These are phyloP conservation scores for Vitis vinifera DNA, from an alignment of 164 flowering plant species.

Conservation along the genomic window DNA sequence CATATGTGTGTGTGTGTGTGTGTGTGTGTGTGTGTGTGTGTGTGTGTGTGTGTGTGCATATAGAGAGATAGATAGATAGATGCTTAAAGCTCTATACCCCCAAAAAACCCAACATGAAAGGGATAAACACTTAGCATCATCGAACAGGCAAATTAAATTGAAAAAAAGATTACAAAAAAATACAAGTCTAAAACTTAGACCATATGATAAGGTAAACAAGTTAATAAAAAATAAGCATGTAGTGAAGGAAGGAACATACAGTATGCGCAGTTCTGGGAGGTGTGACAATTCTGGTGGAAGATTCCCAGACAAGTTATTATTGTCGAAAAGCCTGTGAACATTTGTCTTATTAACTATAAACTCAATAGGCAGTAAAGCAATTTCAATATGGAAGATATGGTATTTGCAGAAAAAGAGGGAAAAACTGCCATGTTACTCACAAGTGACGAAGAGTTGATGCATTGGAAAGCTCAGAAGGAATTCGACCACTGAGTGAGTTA, in stretches of 20 bases:
- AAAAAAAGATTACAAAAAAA: neutral
- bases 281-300: conserved; percentile 68
- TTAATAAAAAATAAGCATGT: neutral
- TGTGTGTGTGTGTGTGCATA: too few species aligned
- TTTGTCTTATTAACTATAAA: neutral
- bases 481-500: conserved; percentile 75
- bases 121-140: neutral
- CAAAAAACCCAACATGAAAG: neutral
- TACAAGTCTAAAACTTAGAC: neutral
- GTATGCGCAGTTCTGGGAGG: conserved; percentile 41
- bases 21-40: too few species aligned
- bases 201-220: neutral
- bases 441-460: conserved; percentile 63
- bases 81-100: neutral
- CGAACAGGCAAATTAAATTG: neutral
- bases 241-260: conserved; percentile 39
- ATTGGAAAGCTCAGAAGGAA: conserved; percentile 67
- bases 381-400: neutral
- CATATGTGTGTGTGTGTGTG: too few species aligned
- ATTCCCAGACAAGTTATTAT: conserved; percentile 69
- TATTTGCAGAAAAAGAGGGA: neutral
- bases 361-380: neutral
- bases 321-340: conserved; percentile 68
- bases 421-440: conserved; percentile 40
- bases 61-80: too few species aligned